phyloP scores from a whole-genome alignment of 78 protist species.

The Trichosphaerium sp. region DNA sequence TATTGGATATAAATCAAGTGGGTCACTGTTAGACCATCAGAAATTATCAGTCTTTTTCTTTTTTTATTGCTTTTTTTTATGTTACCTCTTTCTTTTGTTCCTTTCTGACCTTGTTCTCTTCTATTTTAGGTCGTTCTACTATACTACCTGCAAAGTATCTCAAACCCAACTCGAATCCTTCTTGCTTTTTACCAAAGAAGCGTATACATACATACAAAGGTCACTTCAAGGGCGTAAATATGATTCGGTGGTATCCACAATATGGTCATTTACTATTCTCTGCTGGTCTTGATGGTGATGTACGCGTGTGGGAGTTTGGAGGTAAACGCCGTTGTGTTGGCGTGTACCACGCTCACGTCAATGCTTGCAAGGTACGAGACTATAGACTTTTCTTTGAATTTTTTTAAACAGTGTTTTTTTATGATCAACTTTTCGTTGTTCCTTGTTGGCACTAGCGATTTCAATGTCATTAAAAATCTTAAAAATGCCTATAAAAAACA shows the following conservation, averaged over 20 bases:
- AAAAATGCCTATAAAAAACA: too few relatives aligned
- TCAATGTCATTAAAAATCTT: not conserved
- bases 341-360: not conserved
- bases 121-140: not conserved
- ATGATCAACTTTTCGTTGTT: not conserved
- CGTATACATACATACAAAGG: constrained; percentile 48
- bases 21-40: too few relatives aligned
- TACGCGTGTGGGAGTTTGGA: constrained; percentile 11
- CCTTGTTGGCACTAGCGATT: not conserved
- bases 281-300: constrained; percentile 53
- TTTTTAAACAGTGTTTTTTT: not conserved
- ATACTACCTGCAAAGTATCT: not conserved
- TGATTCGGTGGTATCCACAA: constrained; percentile 59
- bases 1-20: too few relatives aligned
- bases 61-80: not conserved
- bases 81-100: not conserved
- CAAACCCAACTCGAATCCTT: not conserved
- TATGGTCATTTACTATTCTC: constrained; percentile 78
- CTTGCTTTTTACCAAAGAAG: constrained; percentile 46
- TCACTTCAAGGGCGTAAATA: constrained; percentile 63
- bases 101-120: not conserved
- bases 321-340: not conserved
- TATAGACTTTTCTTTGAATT: not conserved
- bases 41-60: constrained; percentile 9
- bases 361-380: not conserved